A percentile compares a stretch with the other conserved stretches of the same genome.
phyloP scores from a whole-genome alignment of 345 rosid species.

The Acer yangbiense region DNA sequence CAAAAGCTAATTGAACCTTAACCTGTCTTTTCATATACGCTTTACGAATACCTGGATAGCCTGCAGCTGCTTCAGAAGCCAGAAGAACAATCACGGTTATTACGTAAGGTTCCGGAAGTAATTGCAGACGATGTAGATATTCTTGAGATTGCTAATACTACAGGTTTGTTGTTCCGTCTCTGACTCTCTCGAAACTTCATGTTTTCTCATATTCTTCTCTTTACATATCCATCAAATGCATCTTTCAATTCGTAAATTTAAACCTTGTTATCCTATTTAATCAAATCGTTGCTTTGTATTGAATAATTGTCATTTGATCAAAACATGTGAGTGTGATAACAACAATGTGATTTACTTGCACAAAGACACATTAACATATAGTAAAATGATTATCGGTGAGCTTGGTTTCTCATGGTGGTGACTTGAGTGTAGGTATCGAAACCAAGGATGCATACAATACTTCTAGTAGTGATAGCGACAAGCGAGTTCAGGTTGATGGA shows the following conservation, averaged over 20 bases:
- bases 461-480: too few species aligned
- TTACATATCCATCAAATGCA: too few species aligned
- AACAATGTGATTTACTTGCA: too few species aligned
- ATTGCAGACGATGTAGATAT: slow-evolving; percentile 27
- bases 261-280: neutral
- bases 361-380: too few species aligned
- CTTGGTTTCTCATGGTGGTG: neutral
- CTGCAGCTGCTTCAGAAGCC: slow-evolving; percentile 35
- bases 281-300: too few species aligned
- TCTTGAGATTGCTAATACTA: neutral
- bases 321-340: too few species aligned
- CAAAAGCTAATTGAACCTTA: slow-evolving; percentile 12
- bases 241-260: neutral
- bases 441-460: neutral
- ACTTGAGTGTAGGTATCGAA: neutral
- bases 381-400: too few species aligned
- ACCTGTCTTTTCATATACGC: slow-evolving; percentile 23
- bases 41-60: slow-evolving; percentile 26
- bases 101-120: slow-evolving; percentile 34
- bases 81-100: slow-evolving; percentile 36
- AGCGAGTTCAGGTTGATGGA: neutral
- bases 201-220: too few species aligned
- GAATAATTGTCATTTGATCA: neutral
- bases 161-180: neutral
- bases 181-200: too few species aligned